phyloP scores from a whole-genome alignment of 1,284 basidiomycete genomes.

The Papiliotrema terrestris region DNA sequence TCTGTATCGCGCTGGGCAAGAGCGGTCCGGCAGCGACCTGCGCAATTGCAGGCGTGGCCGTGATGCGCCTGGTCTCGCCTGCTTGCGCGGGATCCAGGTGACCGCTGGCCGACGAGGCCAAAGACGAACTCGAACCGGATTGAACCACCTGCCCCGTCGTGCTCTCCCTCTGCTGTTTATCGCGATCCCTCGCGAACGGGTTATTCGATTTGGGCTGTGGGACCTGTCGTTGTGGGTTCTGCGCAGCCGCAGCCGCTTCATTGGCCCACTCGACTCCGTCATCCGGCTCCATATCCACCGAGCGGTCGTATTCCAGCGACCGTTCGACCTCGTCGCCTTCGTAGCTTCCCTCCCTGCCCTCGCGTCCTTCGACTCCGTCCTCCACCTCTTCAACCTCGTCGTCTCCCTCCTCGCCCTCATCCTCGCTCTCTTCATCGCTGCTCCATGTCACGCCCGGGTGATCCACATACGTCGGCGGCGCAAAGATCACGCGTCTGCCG shows the following conservation, averaged over 20 bases:
- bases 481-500: constrained; percentile 49
- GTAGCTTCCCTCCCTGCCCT: constrained; percentile 19
- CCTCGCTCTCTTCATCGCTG: constrained; percentile 62
- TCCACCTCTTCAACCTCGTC: constrained; percentile 52
- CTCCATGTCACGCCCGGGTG: constrained; percentile 58
- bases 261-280: constrained; percentile 54
- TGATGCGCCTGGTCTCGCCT: constrained; percentile 65
- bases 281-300: constrained; percentile 51
- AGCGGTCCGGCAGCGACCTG: constrained; percentile 48
- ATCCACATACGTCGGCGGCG: constrained; percentile 53
- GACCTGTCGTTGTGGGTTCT: constrained; percentile 22
- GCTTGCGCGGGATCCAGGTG: constrained; percentile 37
- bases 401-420: constrained; percentile 60
- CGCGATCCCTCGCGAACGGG: constrained; percentile 18
- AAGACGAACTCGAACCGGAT: constrained; percentile 13
- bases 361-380: constrained; percentile 15
- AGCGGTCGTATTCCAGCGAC: constrained; percentile 16
- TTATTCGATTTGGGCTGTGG: constrained; percentile 30
- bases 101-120: constrained; percentile 13
- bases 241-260: constrained; percentile 42
- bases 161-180: background rate
- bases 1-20: constrained; percentile 46
- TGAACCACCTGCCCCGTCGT: background rate
- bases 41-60: constrained; percentile 70
- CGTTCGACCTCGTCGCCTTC: constrained; percentile 16